Conservation (phyloP, 352 stramenopile species). For the Chrysophaeum taylorii region DNA sequence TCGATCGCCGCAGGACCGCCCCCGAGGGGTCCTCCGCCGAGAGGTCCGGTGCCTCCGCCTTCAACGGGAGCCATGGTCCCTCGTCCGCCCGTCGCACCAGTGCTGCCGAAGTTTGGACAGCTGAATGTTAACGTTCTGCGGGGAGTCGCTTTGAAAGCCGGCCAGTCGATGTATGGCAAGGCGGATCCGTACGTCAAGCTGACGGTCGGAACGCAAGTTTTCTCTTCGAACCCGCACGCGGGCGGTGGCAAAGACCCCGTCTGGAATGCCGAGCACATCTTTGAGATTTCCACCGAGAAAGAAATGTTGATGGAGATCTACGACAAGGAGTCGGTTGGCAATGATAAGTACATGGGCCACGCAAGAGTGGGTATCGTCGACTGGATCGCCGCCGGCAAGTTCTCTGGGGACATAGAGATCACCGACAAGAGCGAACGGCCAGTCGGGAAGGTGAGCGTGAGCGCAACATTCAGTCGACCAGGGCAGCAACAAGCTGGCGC, state of each 20-base stretch:
- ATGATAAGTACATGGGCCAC: conserved; percentile 82
- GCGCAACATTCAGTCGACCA: conserved; percentile 69
- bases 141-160: conserved; percentile 74
- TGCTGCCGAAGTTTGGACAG: conserved; percentile 72
- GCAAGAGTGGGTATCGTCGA: conserved; percentile 74
- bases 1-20: conserved; percentile 26
- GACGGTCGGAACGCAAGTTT: conserved; percentile 65
- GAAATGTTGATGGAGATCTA: conserved; percentile 77
- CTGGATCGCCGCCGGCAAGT: conserved; percentile 79
- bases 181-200: conserved; percentile 82
- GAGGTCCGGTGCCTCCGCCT: conserved; percentile 35
- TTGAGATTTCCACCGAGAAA: conserved; percentile 85
- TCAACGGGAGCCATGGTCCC: conserved; percentile 25
- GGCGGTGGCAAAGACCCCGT: conserved; percentile 80
- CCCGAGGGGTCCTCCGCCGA: conserved; percentile 37
- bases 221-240: conserved; percentile 52
- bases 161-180: conserved; percentile 77
- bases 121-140: conserved; percentile 75
- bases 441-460: conserved; percentile 67
- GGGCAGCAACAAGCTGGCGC: conserved; percentile 28
- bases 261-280: conserved; percentile 84
- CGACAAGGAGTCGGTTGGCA: conserved; percentile 72
- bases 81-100: conserved; percentile 28
- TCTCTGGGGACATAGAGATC: conserved; percentile 75
- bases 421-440: conserved; percentile 60